Base-by-base conservation (phyloP, 352 stramenopile genomes). In the Phytophthora pseudosyringae region DNA sequence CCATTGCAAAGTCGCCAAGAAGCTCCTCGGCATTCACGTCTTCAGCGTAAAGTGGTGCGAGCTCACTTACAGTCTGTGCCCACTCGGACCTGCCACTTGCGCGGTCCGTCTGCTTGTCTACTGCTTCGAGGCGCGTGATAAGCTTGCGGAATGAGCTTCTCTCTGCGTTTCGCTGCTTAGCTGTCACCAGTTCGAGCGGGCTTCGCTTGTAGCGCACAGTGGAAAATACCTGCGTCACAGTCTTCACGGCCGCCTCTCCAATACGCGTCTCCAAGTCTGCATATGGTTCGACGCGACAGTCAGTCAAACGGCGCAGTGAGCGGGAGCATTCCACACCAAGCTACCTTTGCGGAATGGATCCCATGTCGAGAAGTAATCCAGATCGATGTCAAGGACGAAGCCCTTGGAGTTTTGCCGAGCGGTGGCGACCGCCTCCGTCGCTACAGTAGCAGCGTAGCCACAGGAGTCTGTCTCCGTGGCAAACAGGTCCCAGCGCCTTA, bases 321-420 rank as follows among this genome's bases (percentile, higher is more conserved):
- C 3, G 32, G 28, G 16, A 7, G 4, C 28, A 3, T 40, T 12
- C 1, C 12, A 46, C 11, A 26, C 25, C 13, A 44, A 49, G 16
- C 4, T 39, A 88, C 82, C 78, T 83, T 76, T 80, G 10, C 73
- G 79, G 46, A 97, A 97, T 6, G 89, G 89, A 35, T 94, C 90
- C 81, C 86, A 90, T 4, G 88, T 95, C 15, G 87, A 94, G 62
- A 96, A 97, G 63, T 94, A 97, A 71, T 97, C 89, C n/a, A 97
- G 60, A 64, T 94, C 91, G 28, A 97, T 86, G 56, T 97, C 89
- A 0, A 97, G 57, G 5, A 97, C 45, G 47, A 75, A 95, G 12
- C 60, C 62, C 45, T 76, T 80, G n/a, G 64, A 71, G 5, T 62
- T 59, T 8, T 57, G 31, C 33, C 46, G 47, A 38, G 76, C 64